Conservation (phyloP, 1,284 basidiomycete genomes). For the Kwoniella shivajii region DNA sequence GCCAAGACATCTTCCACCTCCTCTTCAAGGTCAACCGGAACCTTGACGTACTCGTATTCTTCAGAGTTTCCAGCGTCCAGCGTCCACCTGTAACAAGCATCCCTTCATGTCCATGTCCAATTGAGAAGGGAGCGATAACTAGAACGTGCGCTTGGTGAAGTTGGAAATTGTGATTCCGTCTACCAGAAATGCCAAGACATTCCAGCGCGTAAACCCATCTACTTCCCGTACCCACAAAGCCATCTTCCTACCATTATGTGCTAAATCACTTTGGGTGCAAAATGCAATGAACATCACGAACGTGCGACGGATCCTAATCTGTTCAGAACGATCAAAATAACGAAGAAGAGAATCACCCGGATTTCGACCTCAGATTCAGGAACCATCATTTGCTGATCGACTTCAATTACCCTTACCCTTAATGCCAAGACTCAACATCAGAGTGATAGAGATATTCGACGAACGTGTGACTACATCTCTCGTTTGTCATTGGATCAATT, state of each 20-base stretch:
- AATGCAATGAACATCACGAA: neutral
- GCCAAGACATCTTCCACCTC: neutral
- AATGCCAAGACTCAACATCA: too few species aligned
- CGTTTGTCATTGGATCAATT: too few species aligned
- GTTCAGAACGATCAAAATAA: too few species aligned
- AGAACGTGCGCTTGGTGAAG: neutral
- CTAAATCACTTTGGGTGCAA: neutral
- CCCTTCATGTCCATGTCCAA: neutral
- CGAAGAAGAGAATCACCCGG: neutral
- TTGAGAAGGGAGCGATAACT: neutral
- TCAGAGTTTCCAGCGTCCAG: too few species aligned
- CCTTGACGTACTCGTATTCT: too few species aligned
- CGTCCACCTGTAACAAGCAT: too few species aligned
- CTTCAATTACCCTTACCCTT: too few species aligned
- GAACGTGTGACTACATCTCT: too few species aligned
- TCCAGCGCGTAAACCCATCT: too few species aligned
- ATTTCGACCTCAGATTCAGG: neutral
- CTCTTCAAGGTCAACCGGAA: too few species aligned
- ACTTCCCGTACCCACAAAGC: neutral
- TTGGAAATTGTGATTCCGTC: neutral
- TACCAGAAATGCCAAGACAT: neutral
- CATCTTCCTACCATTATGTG: neutral
- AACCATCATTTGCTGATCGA: neutral
- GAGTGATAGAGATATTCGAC: too few species aligned
- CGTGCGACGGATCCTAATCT: neutral